Base-by-base conservation (phyloP, 139 green algal species). In the Tetraselmis striata region DNA sequence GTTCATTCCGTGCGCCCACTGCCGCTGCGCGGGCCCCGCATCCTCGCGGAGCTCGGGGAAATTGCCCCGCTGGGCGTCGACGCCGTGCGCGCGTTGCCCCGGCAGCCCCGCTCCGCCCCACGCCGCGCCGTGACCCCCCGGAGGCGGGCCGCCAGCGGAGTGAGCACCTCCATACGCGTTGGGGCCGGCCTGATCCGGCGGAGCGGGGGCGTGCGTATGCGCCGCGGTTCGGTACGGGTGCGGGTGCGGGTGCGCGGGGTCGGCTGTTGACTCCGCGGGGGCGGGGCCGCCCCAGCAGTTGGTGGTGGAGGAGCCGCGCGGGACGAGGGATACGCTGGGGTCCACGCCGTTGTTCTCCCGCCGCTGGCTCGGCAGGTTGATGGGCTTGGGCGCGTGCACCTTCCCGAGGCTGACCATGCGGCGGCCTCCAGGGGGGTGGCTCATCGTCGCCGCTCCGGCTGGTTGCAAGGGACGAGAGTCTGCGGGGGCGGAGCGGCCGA, bases 361-460 rank as follows among this genome's bases (percentile, higher is more conserved):
- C 83, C 87, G 88, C 30, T 90, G 86, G 80, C 81, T 87, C 27
- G 88, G 88, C 75, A 91, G 59, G 77, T 91, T 90, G 59, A 91
- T 76, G 11, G 88, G 88, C 75, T 91, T 91, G 29, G 88, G 88
- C 26, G 82, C 88, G 31, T 86, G 75, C 28, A 91, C 86, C 74
- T 88, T 88, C 31, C 88, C 88, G 59, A 91, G 77, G 76, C 86
- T 90, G 2, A 91, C 84, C 86, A 91, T 90, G 77, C 87, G 86
- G 11, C 86, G 82, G 30, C 77, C 77, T 5, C 45, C 45, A 67
- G 45, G 45, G 11, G 45, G 11, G 45, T 67, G 18, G 45, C 45
- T 67, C 45, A 67, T 67, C n/a, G n/a, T n/a, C n/a, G n/a, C n/a
- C n/a, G n/a, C n/a, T n/a, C n/a, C n/a, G n/a, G n/a, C n/a, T n/a